Conservation (phyloP, 139 green algal species). For the Nannochloris sp. region DNA sequence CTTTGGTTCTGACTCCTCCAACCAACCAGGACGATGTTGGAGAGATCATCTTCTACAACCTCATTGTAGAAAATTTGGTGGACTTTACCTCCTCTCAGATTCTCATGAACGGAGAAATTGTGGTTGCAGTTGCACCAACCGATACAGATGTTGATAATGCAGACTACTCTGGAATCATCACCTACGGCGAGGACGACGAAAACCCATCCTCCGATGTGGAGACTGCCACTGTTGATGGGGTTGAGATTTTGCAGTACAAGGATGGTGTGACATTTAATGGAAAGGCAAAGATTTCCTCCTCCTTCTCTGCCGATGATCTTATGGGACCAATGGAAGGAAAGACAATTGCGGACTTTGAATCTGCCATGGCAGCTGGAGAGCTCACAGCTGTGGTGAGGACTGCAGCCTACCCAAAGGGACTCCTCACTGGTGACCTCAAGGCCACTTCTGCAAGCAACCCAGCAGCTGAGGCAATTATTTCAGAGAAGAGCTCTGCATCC, state of each 20-base stretch:
- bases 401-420: not conserved
- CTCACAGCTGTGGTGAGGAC: not conserved
- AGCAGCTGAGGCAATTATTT: not conserved
- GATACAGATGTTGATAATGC: not conserved
- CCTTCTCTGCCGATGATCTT: not conserved
- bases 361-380: not conserved
- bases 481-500: not conserved
- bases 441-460: not conserved
- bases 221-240: not conserved
- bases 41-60: no score
- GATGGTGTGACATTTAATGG: not conserved
- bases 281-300: not conserved
- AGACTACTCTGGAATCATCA: slow-evolving; percentile 1
- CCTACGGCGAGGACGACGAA: not conserved
- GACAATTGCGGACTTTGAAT: not conserved
- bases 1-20: no score
- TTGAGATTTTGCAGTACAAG: not conserved
- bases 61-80: not conserved
- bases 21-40: no score
- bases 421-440: not conserved
- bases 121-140: not conserved
- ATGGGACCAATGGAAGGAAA: slow-evolving; percentile 3
- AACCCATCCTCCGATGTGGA: not conserved
- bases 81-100: not conserved
- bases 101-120: not conserved